Base-by-base conservation (phyloP, 1,284 basidiomycete species). In the Austropuccinia psidii region DNA sequence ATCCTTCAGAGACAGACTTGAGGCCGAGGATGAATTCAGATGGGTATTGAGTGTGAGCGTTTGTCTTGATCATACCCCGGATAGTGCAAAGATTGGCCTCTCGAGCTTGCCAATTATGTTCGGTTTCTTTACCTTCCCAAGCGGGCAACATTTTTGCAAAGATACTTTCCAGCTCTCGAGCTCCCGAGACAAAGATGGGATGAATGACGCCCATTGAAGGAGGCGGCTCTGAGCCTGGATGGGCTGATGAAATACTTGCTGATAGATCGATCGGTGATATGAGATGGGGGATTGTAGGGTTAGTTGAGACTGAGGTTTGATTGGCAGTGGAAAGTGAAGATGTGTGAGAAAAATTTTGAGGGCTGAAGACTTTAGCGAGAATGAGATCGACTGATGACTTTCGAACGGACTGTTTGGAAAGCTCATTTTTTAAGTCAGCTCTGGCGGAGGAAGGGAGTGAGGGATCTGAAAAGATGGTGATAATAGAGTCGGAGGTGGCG, bases 21-120 rank as follows among this genome's bases (percentile, higher is more conserved):
- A 98, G 82, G 37, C 87, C 87, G 24, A 83, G 82, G 31, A 93
- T 77, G 79, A 98, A 96, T 1, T 86, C 83, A 1, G 91, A 89
- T 1, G 84, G 80, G 78, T 88, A 93, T 72, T 89, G 87, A 33
- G 83, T 80, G 77, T 91, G 88, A 0, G 89, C 89, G 57, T 89
- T 88, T 33, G 90, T 91, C 76, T 88, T 90, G 75, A 99, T 81
- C 90, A 98, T 93, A 6, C 95, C 94, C 60, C 96, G 86, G 11
- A 98, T 87, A 19, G 87, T 86, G 58, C 87, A 84, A 74, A 97
- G 84, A 15, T 89, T 85, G 75, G 86, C 87, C 76, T 99, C 95
- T 75, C 95, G 86, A 29, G 85, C 83, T 50, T 87, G 85, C 95
- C 95, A 99, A 79, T 99, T 99, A 77, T 95, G 91, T 79, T 98